phyloP scores from a whole-genome alignment of 768 basidiomycete species.

The Collybiopsis luxurians region DNA sequence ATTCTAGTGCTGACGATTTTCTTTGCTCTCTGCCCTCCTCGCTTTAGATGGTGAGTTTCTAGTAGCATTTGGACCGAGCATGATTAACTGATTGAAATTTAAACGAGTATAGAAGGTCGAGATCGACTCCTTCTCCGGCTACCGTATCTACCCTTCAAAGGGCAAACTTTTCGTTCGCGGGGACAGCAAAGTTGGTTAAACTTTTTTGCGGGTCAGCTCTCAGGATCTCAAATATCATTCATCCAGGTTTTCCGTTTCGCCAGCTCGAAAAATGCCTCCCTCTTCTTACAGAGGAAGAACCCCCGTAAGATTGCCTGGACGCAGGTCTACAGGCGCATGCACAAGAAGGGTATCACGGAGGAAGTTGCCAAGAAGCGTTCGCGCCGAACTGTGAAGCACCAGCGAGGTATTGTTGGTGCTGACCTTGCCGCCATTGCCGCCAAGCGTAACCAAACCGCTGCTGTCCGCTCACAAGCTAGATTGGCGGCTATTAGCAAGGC shows the following conservation, averaged over 20 bases:
- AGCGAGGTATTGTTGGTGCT: conserved; percentile 97
- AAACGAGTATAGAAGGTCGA: conserved; percentile 81
- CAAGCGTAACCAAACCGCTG: conserved; percentile 88
- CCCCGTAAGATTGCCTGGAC: conserved; percentile 99
- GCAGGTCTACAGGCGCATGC: conserved; percentile 89
- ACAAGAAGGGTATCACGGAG: conserved; percentile 99
- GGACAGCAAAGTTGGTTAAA: conserved; percentile 82
- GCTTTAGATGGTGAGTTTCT: conserved; percentile 5
- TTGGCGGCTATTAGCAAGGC: conserved; percentile 88
- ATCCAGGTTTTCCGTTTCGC: conserved; percentile 92
- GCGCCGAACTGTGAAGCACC: conserved; percentile 94
- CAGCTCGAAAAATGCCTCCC: conserved; percentile 88
- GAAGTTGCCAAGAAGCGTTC: conserved; percentile 99
- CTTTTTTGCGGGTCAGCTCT: too few species aligned
- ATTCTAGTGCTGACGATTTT: background rate
- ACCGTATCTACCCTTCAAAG: conserved; percentile 97
- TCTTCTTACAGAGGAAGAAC: conserved; percentile 99
- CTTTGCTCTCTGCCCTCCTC: background rate
- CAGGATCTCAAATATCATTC: too few species aligned
- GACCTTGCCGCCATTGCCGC: conserved; percentile 90
- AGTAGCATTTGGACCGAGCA: background rate
- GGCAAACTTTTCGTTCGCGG: conserved; percentile 94
- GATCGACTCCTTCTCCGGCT: conserved; percentile 97
- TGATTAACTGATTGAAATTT: background rate
- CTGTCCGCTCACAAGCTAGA: conserved; percentile 77